Evolutionary conservation across 371 early-diverging fungal genomes (phyloP).

Genomic region (Coemansia sp.): DNA sequence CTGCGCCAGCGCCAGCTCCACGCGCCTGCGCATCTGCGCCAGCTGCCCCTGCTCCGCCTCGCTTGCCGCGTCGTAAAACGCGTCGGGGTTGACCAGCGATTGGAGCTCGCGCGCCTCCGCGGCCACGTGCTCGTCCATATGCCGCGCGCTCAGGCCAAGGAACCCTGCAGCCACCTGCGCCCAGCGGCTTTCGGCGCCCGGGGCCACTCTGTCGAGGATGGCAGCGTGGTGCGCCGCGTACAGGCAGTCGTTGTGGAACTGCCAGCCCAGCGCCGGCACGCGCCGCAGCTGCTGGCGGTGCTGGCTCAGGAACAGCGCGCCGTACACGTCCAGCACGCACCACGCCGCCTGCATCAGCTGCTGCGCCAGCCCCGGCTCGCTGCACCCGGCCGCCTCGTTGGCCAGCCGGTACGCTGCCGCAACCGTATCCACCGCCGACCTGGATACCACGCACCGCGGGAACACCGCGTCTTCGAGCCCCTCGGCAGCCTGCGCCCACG

Average conservation of each 20-base stretch:
- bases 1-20: conserved; percentile 19
- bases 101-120: conserved; percentile 19
- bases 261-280: conserved; percentile 36
- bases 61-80: conserved; percentile 5
- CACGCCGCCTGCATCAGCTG: conserved; percentile 4
- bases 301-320: conserved; percentile 17
- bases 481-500: neutral
- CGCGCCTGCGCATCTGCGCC: conserved; percentile 10
- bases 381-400: conserved; percentile 15
- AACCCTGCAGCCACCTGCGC: neutral
- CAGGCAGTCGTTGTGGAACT: conserved; percentile 43
- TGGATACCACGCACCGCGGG: conserved; percentile 29
- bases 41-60: conserved; percentile 3
- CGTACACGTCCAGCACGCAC: conserved; percentile 13
- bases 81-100: conserved; percentile 5
- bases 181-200: conserved; percentile 7
- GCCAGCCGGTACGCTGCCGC: conserved; percentile 16
- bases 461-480: neutral
- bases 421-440: conserved; percentile 12
- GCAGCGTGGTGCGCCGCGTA: conserved; percentile 41
- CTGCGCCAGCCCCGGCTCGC: neutral
- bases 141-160: conserved; percentile 1
- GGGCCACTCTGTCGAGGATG: neutral
- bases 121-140: neutral
- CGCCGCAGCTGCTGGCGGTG: conserved; percentile 25